These are phyloP conservation scores for Phaseolus lunatus DNA, from an alignment of 306 rosid species.

Conservation along the genomic window DNA sequence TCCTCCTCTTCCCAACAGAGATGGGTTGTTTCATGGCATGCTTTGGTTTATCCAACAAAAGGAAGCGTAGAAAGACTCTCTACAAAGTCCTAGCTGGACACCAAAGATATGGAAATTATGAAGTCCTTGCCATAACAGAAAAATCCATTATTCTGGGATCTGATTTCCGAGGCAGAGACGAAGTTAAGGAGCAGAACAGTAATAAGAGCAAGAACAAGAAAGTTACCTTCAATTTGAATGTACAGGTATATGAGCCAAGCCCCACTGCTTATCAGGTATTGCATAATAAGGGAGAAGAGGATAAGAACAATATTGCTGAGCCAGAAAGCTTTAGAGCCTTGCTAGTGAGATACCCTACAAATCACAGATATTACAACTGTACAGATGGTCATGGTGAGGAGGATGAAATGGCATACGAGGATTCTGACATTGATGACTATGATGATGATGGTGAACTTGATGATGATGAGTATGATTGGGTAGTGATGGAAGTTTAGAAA, in stretches of 20 bases:
- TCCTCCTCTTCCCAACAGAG: slow-evolving; percentile 29
- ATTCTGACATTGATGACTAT: slow-evolving; percentile 59
- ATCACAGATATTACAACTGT: slow-evolving; percentile 80
- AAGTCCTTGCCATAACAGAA: slow-evolving; percentile 51
- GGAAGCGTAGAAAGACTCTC: slow-evolving; percentile 60
- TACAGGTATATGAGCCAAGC: slow-evolving; percentile 79
- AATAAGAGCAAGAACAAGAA: slow-evolving; percentile 69
- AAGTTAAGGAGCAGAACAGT: slow-evolving; percentile 60
- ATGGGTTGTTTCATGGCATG: slow-evolving; percentile 93
- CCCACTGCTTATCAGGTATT: slow-evolving; percentile 56
- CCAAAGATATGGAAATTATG: slow-evolving; percentile 65
- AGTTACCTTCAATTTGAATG: slow-evolving; percentile 86
- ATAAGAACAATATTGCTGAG: slow-evolving; percentile 37
- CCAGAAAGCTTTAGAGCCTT: slow-evolving; percentile 39
- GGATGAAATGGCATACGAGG: slow-evolving; percentile 56
- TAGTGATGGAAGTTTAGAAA: slow-evolving; percentile 34
- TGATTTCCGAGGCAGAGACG: slow-evolving; percentile 61
- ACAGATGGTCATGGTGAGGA: slow-evolving; percentile 64
- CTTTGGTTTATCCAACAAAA: slow-evolving; percentile 70
- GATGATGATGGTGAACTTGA: slow-evolving; percentile 57
- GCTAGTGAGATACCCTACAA: slow-evolving; percentile 54
- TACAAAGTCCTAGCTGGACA: slow-evolving; percentile 48
- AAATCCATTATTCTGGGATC: slow-evolving; percentile 48
- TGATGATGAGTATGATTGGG: slow-evolving; percentile 35
- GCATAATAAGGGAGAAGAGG: slow-evolving; percentile 59